Conservation (phyloP, 2,329 filamentous ascomycete species). For the Exophiala mesophila region DNA sequence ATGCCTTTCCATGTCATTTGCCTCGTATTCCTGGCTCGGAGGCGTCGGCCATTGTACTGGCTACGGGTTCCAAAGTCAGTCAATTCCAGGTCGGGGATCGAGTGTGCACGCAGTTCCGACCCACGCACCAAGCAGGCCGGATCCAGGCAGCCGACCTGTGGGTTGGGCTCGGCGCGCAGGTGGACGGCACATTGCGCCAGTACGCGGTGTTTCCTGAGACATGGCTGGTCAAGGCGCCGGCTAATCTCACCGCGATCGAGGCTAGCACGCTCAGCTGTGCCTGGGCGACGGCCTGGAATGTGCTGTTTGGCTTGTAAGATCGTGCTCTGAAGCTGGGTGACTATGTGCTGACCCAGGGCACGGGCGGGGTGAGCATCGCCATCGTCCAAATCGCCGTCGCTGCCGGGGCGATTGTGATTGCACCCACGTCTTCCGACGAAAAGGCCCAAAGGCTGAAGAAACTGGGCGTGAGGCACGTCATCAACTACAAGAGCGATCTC, state of each 20-base stretch:
- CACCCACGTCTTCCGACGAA: conserved; percentile 54
- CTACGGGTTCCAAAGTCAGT: conserved; percentile 52
- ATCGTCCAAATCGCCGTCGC: conserved; percentile 42
- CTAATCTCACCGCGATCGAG: conserved; percentile 50
- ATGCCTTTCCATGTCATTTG: conserved; percentile 41
- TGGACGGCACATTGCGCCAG: conserved; percentile 64
- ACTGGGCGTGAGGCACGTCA: conserved; percentile 53
- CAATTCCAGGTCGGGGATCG: conserved; percentile 55
- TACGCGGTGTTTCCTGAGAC: conserved; percentile 64
- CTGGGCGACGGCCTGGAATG: conserved; percentile 62
- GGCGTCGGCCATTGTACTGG: conserved; percentile 44
- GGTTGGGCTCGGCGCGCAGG: conserved; percentile 62
- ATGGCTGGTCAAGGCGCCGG: conserved; percentile 61
- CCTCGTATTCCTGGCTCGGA: conserved; percentile 42
- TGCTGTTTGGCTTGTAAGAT: conserved; percentile 52
- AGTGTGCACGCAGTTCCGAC: conserved; percentile 56
- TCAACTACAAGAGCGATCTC: conserved; percentile 57
- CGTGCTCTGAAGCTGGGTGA: conserved; percentile 49
- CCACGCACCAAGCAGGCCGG: conserved; percentile 50
- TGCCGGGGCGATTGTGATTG: conserved; percentile 51
- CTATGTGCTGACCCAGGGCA: conserved; percentile 57
- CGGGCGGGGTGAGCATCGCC: conserved; percentile 55
- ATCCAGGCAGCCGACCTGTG: conserved; percentile 36
- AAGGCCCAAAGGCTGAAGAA: conserved; percentile 51
- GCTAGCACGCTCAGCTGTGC: conserved; percentile 57